Percentiles rank a stretch among this genome's conserved stretches.
Conservation (phyloP, 306 rosid genomes). For the Spatholobus suberectus region DNA sequence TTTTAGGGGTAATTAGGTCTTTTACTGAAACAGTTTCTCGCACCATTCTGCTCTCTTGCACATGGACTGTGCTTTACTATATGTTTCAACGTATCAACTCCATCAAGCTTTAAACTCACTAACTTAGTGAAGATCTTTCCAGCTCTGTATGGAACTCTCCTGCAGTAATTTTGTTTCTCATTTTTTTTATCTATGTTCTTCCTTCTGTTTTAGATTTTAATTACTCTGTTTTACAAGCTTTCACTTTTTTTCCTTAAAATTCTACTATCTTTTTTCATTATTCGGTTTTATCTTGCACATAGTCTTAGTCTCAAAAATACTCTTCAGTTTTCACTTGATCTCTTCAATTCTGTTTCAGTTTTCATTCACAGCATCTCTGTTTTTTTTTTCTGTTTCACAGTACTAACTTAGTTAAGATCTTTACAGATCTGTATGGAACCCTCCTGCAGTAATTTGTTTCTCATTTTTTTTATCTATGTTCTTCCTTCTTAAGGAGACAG, state of each 20-base stretch:
- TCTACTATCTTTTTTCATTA: not conserved
- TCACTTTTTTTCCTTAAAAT: not conserved
- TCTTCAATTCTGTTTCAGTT: slow-evolving; percentile 4
- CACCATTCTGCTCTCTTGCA: not conserved
- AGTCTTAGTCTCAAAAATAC: not conserved
- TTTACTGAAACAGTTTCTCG: not conserved
- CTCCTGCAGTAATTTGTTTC: not conserved
- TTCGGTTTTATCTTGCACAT: slow-evolving; percentile 7
- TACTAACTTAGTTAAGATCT: not conserved
- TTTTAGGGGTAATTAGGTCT: not conserved
- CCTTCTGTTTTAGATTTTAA: not conserved
- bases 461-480: too few relatives aligned
- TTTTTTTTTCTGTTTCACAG: not conserved
- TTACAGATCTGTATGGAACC: too few relatives aligned
- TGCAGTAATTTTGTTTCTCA: not conserved
- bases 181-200: not conserved
- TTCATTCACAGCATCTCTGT: not conserved
- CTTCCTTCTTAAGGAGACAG: too few relatives aligned
- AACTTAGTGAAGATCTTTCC: not conserved
- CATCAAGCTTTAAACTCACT: not conserved
- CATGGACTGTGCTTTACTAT: not conserved
- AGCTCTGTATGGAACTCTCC: not conserved
- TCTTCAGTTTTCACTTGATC: not conserved
- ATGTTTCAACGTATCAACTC: not conserved
- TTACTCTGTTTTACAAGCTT: not conserved